Conservation (phyloP, 768 basidiomycete species). For the Neoboletus magnificus region DNA sequence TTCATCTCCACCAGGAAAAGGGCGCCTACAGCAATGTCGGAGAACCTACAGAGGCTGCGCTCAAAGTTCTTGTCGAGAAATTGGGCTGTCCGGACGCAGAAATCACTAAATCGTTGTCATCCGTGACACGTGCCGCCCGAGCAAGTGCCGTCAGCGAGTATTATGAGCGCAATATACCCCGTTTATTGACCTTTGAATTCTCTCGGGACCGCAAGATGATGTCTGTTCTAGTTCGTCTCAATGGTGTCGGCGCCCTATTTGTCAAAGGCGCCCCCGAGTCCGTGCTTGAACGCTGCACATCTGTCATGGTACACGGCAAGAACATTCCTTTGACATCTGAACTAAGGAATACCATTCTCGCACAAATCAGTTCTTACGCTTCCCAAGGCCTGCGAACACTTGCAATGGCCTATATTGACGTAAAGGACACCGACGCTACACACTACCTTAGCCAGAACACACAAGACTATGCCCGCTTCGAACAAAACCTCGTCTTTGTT, state of each 20-base stretch:
- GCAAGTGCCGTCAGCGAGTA: constrained; percentile 83
- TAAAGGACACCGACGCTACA: constrained; percentile 67
- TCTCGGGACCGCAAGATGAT: constrained; percentile 98
- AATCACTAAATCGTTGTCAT: constrained; percentile 52
- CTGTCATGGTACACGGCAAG: constrained; percentile 62
- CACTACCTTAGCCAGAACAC: constrained; percentile 81
- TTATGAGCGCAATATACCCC: constrained; percentile 70
- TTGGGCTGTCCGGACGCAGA: constrained; percentile 70
- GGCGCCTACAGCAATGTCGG: constrained; percentile 78
- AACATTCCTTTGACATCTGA: constrained; percentile 61
- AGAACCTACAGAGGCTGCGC: constrained; percentile 95
- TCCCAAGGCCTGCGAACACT: constrained; percentile 83
- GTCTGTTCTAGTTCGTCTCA: constrained; percentile 85
- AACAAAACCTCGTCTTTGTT: constrained; percentile 89
- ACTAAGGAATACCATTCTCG: constrained; percentile 58
- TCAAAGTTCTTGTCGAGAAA: constrained; percentile 95
- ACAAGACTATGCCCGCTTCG: constrained; percentile 85
- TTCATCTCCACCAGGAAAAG: constrained; percentile 58
- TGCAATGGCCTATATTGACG: constrained; percentile 84
- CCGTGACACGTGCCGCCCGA: constrained; percentile 56
- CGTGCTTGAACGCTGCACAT: constrained; percentile 84
- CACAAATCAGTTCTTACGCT: constrained; percentile 71
- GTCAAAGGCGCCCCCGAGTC: constrained; percentile 97
- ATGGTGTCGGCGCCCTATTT: constrained; percentile 72
- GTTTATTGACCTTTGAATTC: constrained; percentile 95